Evolutionary conservation across 2,329 filamentous ascomycete species (phyloP).

Genomic region (Chrysoporthe austroafricana): DNA sequence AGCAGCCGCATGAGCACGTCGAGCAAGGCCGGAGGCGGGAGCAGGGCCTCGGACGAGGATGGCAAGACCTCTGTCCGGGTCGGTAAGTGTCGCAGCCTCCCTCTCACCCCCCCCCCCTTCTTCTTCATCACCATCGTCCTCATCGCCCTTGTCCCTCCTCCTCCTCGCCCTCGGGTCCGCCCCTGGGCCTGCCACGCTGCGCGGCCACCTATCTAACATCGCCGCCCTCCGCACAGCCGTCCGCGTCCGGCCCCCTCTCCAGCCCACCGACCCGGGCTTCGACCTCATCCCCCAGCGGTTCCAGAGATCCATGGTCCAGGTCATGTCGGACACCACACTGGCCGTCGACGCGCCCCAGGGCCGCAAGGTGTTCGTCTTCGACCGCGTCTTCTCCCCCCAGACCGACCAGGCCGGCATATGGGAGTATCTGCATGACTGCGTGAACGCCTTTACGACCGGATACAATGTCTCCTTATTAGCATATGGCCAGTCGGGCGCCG

Average conservation of each 20-base stretch:
- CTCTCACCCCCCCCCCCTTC: background rate
- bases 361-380: slow-evolving; percentile 94
- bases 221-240: slow-evolving; percentile 65
- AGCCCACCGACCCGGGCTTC: slow-evolving; percentile 83
- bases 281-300: slow-evolving; percentile 96
- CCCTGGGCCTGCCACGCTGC: too few relatives aligned
- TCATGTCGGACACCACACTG: slow-evolving; percentile 81
- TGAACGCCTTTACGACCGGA: slow-evolving; percentile 87
- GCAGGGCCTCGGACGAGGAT: slow-evolving; percentile 88
- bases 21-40: slow-evolving; percentile 75
- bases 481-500: slow-evolving; percentile 95
- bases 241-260: slow-evolving; percentile 85
- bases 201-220: too few relatives aligned
- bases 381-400: slow-evolving; percentile 87
- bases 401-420: slow-evolving; percentile 87
- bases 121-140: background rate
- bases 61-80: slow-evolving; percentile 92
- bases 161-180: too few relatives aligned
- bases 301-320: slow-evolving; percentile 88
- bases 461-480: slow-evolving; percentile 98
- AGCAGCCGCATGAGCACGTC: slow-evolving; percentile 85
- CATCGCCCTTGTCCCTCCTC: slow-evolving; percentile 9
- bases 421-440: slow-evolving; percentile 91
- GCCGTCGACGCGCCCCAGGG: slow-evolving; percentile 90
- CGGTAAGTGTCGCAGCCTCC: slow-evolving; percentile 65